Evolutionary conservation across 345 rosid species (phyloP), one percentile per base, ranked within the genome.

Genomic region (Dipteronia sinensis): DNA sequence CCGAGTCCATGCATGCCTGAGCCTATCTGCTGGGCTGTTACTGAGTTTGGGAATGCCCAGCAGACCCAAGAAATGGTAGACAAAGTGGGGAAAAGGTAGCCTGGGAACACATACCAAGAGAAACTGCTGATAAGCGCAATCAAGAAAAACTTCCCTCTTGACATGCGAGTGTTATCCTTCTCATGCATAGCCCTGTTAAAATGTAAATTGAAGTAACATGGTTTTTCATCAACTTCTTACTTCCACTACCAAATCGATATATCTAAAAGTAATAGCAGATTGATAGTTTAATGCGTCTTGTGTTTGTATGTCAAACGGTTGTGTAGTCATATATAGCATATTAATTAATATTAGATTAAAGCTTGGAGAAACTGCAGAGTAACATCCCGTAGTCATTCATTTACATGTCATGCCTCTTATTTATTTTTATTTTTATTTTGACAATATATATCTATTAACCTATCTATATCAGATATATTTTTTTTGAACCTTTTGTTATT

Each of bases 1-100:
- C 91, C 93, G 6, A 90, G 87, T 38, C 91, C 91, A 1, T 47
- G 64, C 91, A 88, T 87, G 6, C 91, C 90, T 31, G 93, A 88
- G 20, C 91, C 90, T 69, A 87, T 1, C 46, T 88, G 90, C 10
- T 90, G 91, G 76, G 90, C 88, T 27, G 85, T 86, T 17, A 86
- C 81, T 9, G 91, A 90, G 76, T 83, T 88, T 13, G 89, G 91
- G 13, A 84, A 88, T 19, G 34, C 83, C 91, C 91, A 88, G 53
- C 93, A 90, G 55, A 90, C 83, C 88, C 89, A 87, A 19, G 93
- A 88, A 15, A 90, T 73, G 40, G 87, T 74, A 64, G 88, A 77
- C 58, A 90, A 73, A 2, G 88, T 78, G 46, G 83, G 76, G 84
- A 88, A 85, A 47, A 90, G 84, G 84, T 87, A 90, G n/a, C 85